Conservation (phyloP, 768 basidiomycete genomes). For the Pleurotus ostreatus region DNA sequence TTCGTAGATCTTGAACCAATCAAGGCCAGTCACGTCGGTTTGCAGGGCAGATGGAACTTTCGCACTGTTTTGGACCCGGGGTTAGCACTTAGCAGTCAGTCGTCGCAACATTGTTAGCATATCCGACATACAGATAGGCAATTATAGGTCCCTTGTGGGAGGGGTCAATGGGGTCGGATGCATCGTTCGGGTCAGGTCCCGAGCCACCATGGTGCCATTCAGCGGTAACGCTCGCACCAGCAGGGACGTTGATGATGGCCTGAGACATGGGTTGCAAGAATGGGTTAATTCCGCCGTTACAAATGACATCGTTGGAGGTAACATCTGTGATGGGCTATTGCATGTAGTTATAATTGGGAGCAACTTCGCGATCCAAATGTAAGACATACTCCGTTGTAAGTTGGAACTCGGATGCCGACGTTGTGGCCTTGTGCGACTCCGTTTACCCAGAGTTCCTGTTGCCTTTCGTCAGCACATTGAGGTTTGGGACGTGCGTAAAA, state of each 20-base stretch:
- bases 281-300: constrained; percentile 58
- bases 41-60: constrained; percentile 22
- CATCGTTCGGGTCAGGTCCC: constrained; percentile 36
- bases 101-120: not conserved
- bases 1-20: constrained; percentile 45
- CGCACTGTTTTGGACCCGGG: constrained; percentile 28
- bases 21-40: constrained; percentile 31
- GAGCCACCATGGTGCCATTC: constrained; percentile 48
- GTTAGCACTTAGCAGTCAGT: not conserved
- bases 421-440: constrained; percentile 42
- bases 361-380: not conserved
- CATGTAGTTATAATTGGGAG: not conserved
- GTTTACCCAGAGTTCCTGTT: constrained; percentile 46
- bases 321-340: constrained; percentile 53
- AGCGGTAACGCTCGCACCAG: constrained; percentile 48
- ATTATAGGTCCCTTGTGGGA: constrained; percentile 52
- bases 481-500: not conserved
- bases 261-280: constrained; percentile 44
- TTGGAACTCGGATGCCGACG: constrained; percentile 36
- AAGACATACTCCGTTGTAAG: constrained; percentile 38
- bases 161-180: constrained; percentile 44
- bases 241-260: constrained; percentile 43
- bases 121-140: constrained; percentile 39
- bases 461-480: not conserved
- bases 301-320: constrained; percentile 50